A percentile compares a stretch with the other conserved stretches of the same genome.
Evolutionary conservation across 2,329 filamentous ascomycete species (phyloP).

Genomic region (Cercospora beticola): DNA sequence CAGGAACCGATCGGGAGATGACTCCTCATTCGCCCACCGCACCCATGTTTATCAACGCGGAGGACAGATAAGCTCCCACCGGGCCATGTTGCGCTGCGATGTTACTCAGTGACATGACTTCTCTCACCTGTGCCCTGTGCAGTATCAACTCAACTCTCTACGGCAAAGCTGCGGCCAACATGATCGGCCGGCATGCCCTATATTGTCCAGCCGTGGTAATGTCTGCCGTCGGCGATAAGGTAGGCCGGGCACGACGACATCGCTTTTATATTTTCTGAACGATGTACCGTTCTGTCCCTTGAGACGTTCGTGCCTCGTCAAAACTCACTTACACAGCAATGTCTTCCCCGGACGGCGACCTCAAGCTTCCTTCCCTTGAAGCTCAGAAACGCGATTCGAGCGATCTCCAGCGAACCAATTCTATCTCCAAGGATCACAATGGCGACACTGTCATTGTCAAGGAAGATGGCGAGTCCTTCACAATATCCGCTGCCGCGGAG

Average conservation of each 20-base stretch:
- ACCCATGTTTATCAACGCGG: not conserved
- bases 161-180: conserved; percentile 1
- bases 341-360: not conserved
- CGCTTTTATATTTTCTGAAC: not conserved
- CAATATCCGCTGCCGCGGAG: conserved; percentile 49
- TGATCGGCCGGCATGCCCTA: conserved; percentile 1
- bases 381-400: conserved; percentile 9
- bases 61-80: conserved; percentile 1
- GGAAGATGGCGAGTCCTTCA: conserved; percentile 32
- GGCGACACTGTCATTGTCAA: conserved; percentile 25
- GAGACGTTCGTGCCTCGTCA: not conserved
- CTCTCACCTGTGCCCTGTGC: not conserved
- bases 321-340: not conserved
- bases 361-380: conserved; percentile 15
- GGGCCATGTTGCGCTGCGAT: not conserved
- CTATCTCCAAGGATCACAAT: conserved; percentile 21
- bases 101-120: conserved; percentile 6
- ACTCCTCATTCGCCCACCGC: not conserved
- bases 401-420: conserved; percentile 17
- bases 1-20: not conserved
- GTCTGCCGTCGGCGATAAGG: not conserved
- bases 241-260: not conserved
- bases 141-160: not conserved
- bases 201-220: not conserved
- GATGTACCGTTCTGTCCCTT: not conserved